Evolutionary conservation across 352 stramenopile genomes (phyloP), one percentile per base, ranked within the genome.

Genomic region (Phytophthora hybrid): DNA sequence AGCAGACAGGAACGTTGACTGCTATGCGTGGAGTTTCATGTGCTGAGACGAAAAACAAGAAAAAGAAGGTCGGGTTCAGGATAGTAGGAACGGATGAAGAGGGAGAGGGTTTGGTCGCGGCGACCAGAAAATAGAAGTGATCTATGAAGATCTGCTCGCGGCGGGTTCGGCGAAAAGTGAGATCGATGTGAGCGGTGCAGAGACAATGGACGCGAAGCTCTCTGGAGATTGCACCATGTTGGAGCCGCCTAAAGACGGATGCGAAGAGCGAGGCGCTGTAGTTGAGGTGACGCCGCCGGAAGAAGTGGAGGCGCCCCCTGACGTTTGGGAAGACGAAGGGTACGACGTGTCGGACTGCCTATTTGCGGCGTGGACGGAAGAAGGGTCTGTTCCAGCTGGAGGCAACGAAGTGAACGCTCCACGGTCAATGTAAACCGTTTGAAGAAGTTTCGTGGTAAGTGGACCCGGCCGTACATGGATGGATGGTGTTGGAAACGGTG

Each of bases 351-450:
- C 34, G 34, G 34, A 44, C 59, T 11, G 49, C 58, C 32, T 44
- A 2, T 44, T 44, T 11, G 34, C 34, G 10, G 34, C 34, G 1
- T 44, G 34, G 34, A 44, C 34, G 34, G 34, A 44, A 3, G 10
- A 44, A 44, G 34, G 16, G 34, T 14, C 34, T 11, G 34, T 44
- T 1, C 10, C 10, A 1, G 10, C 34, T 13, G 1, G 16, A 11
- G 10, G 10, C 34, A 16, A 16, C 9, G 10, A 41, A 0, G 9
- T 16, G 34, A 41, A 66, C 51, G 19, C n/a, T n/a, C n/a, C n/a
- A 49, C 60, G 0, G 32, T 66, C 18, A 66, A 59, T n/a, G 47
- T 66, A 4, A 66, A 66, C 47, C 26, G 47, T 8, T n/a, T 66
- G n/a, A 66, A 66, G 18, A 52, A 31, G 4, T 66, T 41, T 8